Conservation (phyloP, 163 green algal species). For the Chlamydomonas reinhardtii region DNA sequence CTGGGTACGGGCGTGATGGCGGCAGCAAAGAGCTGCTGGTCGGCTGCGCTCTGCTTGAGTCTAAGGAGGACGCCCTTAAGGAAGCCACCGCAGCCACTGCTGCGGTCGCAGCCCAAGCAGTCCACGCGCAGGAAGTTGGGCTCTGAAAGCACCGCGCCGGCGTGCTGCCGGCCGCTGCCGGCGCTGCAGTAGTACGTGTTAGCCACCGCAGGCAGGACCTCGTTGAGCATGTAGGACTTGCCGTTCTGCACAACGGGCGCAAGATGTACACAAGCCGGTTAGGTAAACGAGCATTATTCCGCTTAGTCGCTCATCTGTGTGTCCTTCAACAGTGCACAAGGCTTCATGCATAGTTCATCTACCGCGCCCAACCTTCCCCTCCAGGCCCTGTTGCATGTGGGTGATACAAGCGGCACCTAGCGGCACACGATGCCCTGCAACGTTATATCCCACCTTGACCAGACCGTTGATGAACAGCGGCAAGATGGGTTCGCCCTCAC, state of each 20-base stretch:
- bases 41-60: slow-evolving; percentile 12
- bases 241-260: slow-evolving; percentile 15
- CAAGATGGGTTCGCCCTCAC: slow-evolving; percentile 3
- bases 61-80: slow-evolving; percentile 4
- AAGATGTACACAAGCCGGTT: slow-evolving; percentile 10
- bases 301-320: no score
- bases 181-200: slow-evolving; percentile 11
- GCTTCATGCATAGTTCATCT: no score
- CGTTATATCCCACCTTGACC: slow-evolving; percentile 23
- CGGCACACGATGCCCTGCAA: background rate
- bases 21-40: slow-evolving; percentile 22
- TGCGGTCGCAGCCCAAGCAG: slow-evolving; percentile 26
- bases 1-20: slow-evolving; percentile 25
- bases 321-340: no score
- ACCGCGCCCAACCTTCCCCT: no score
- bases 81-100: slow-evolving; percentile 13
- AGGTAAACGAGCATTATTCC: no score
- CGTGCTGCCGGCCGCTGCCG: no score
- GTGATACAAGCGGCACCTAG: background rate
- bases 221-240: slow-evolving; percentile 42
- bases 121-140: no score
- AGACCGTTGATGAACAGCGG: slow-evolving; percentile 28
- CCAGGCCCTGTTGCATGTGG: background rate
- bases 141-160: no score
- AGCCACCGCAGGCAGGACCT: slow-evolving; percentile 35